A percentile compares a stretch with the other conserved stretches of the same genome.
These are phyloP conservation scores for Schoenoplectus tabernaemontani DNA, from an alignment of 202 grass and related monocot genomes.

Conservation along the genomic window DNA sequence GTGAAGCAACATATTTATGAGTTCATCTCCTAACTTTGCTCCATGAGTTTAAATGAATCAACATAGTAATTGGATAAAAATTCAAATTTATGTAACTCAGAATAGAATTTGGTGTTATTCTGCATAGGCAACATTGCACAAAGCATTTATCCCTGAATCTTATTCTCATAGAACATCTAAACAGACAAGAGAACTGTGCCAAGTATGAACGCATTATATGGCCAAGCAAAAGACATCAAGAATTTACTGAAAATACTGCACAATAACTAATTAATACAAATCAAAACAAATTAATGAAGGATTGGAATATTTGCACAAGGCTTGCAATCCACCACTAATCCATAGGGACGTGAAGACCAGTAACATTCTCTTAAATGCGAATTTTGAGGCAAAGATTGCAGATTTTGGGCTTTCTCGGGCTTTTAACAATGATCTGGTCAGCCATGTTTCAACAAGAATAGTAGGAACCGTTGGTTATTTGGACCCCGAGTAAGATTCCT, in stretches of 20 bases:
- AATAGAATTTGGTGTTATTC: neutral
- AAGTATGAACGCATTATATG: neutral
- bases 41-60: too few species aligned
- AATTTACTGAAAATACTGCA: neutral
- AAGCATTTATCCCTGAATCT: neutral
- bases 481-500: constrained; percentile 25
- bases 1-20: too few species aligned
- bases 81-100: neutral
- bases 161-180: neutral
- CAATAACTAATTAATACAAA: constrained; percentile 5
- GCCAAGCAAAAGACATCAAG: neutral
- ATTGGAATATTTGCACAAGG: constrained; percentile 2
- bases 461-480: constrained; percentile 16
- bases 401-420: constrained; percentile 29
- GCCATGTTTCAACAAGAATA: constrained; percentile 6
- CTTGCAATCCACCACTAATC: constrained; percentile 11
- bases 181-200: neutral
- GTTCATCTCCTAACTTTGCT: too few species aligned
- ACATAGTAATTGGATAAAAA: too few species aligned
- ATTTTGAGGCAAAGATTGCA: constrained; percentile 25
- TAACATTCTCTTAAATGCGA: constrained; percentile 28
- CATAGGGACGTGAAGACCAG: constrained; percentile 31
- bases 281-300: constrained; percentile 7
- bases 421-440: neutral
- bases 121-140: neutral